Evolutionary conservation across 768 basidiomycete genomes (phyloP).

Genomic region (Trametes gibbosa): DNA sequence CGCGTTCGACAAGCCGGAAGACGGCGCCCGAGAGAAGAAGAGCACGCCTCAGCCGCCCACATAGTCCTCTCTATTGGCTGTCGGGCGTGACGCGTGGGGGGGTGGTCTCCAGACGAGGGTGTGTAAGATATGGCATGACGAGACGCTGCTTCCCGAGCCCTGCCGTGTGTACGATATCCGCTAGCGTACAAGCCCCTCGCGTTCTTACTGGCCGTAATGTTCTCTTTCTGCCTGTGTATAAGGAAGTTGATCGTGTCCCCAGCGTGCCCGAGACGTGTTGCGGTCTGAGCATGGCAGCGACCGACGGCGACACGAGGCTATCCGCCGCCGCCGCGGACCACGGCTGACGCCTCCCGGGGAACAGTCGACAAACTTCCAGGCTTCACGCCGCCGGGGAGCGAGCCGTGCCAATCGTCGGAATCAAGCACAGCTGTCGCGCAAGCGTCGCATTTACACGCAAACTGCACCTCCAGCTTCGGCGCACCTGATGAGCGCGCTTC

Average conservation of each 20-base stretch:
- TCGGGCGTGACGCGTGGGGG: background rate
- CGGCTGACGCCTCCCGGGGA: background rate
- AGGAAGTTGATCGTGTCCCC: background rate
- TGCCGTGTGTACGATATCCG: slow-evolving; percentile 2
- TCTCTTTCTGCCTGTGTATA: background rate
- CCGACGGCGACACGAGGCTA: background rate
- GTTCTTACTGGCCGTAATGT: background rate
- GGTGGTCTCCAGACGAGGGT: background rate
- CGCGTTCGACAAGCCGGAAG: background rate
- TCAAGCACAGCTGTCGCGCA: no score
- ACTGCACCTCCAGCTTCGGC: no score
- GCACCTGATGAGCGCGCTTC: no score
- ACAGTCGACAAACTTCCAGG: background rate
- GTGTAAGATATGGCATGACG: background rate
- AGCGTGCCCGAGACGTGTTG: background rate
- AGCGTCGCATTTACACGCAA: no score
- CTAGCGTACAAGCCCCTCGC: background rate
- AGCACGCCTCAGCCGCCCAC: slow-evolving; percentile 6
- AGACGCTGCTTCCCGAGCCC: background rate
- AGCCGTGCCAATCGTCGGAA: no score
- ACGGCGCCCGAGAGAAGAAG: background rate
- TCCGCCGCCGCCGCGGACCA: background rate
- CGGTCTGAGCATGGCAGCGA: background rate
- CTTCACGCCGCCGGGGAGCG: no score
- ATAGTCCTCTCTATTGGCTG: background rate